Evolutionary conservation across 2,329 filamentous ascomycete genomes (phyloP).

Genomic region (Colletotrichum nymphaeae): DNA sequence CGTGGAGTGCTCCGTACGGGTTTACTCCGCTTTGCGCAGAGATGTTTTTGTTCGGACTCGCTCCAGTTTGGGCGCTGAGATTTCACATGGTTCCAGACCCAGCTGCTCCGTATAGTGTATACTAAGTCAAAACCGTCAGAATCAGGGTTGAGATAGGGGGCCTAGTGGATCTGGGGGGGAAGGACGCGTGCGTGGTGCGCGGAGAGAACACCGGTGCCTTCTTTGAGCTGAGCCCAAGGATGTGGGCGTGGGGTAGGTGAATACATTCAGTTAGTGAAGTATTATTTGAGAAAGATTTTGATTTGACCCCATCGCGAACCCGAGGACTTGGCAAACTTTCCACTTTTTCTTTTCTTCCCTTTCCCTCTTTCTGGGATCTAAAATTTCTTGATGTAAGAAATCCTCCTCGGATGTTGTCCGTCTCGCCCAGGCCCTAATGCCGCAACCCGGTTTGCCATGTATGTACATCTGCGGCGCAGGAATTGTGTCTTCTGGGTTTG

Average conservation of each 20-base stretch:
- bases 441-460: not conserved
- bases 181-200: not conserved
- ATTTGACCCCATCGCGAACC: not conserved
- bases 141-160: not conserved
- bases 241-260: not conserved
- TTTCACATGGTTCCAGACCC: too few relatives aligned
- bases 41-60: too few relatives aligned
- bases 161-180: not conserved
- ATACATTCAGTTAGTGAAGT: not conserved
- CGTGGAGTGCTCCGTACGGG: too few relatives aligned
- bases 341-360: not conserved
- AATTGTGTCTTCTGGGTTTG: too few relatives aligned
- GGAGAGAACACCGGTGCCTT: slow-evolving; percentile 9
- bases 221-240: not conserved
- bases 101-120: too few relatives aligned
- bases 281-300: too few relatives aligned
- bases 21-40: too few relatives aligned
- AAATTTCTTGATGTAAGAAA: too few relatives aligned
- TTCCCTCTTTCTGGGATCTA: not conserved
- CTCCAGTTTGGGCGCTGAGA: too few relatives aligned
- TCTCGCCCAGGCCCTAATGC: not conserved
- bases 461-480: not conserved
- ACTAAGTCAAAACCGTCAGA: too few relatives aligned
- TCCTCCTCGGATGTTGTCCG: not conserved
- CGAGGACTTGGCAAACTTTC: slow-evolving; percentile 1